A percentile compares a stretch with the other conserved stretches of the same genome.
phyloP scores from a whole-genome alignment of 805 yeast genomes.

The Wickerhamomyces canadensis region DNA sequence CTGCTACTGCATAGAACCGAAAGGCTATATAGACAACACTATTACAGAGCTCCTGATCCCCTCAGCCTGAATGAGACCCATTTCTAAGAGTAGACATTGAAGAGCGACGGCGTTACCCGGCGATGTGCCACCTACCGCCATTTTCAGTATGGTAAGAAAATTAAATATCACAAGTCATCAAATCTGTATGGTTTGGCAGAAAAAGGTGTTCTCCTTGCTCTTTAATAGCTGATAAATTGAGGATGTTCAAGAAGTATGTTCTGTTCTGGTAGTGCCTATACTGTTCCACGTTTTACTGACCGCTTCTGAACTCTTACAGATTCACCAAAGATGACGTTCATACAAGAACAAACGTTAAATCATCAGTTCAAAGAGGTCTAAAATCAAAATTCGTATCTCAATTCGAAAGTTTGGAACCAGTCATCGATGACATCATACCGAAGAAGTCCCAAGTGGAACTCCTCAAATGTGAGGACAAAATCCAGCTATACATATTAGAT shows the following conservation, averaged over 20 bases:
- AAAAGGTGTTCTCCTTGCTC: neutral
- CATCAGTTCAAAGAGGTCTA: slow-evolving; percentile 90
- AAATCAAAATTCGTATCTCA: slow-evolving; percentile 67
- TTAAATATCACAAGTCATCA: too few relatives aligned
- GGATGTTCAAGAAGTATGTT: slow-evolving; percentile 43
- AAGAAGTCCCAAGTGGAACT: slow-evolving; percentile 78
- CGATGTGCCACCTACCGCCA: too few relatives aligned
- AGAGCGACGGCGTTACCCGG: too few relatives aligned
- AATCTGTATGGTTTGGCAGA: neutral
- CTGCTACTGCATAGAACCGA: too few relatives aligned
- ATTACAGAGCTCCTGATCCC: too few relatives aligned
- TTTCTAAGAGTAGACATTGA: too few relatives aligned
- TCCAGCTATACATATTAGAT: slow-evolving; percentile 70
- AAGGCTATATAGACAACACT: too few relatives aligned
- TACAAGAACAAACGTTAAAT: slow-evolving; percentile 85
- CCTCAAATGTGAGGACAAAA: slow-evolving; percentile 85
- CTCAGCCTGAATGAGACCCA: too few relatives aligned
- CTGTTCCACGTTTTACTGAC: too few relatives aligned
- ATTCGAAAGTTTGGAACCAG: slow-evolving; percentile 69
- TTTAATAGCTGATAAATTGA: neutral
- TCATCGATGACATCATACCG: slow-evolving; percentile 78
- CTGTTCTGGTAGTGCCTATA: too few relatives aligned
- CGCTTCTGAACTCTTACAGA: too few relatives aligned
- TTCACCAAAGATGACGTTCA: slow-evolving; percentile 85
- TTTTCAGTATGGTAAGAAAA: too few relatives aligned